These are phyloP conservation scores for Aspergillus aculeatus DNA, from an alignment of 2,329 filamentous ascomycete genomes.

Conservation along the genomic window DNA sequence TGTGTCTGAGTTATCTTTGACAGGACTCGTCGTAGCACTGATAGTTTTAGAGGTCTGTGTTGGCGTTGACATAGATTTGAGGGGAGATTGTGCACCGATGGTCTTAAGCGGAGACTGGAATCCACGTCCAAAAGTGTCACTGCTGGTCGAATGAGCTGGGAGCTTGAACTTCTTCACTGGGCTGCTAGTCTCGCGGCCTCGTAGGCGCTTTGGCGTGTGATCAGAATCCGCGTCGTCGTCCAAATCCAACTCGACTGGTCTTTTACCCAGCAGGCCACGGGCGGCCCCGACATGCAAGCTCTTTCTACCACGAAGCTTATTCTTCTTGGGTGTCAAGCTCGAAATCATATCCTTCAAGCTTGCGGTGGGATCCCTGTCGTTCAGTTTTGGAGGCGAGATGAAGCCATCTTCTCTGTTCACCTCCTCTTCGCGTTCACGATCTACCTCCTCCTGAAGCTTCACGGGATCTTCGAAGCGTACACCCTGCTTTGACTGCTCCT, in stretches of 20 bases:
- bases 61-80: constrained; percentile 54
- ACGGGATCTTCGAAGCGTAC: constrained; percentile 67
- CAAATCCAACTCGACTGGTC: constrained; percentile 68
- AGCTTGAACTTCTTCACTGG: constrained; percentile 74
- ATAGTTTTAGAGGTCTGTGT: constrained; percentile 41
- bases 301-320: constrained; percentile 65
- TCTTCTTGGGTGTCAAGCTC: constrained; percentile 74
- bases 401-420: constrained; percentile 60
- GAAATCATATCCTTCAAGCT: constrained; percentile 76
- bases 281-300: constrained; percentile 75
- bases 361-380: constrained; percentile 61
- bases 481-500: constrained; percentile 41
- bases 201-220: constrained; percentile 62
- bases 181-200: constrained; percentile 64
- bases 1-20: constrained; percentile 23
- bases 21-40: constrained; percentile 39
- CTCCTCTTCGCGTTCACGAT: constrained; percentile 61
- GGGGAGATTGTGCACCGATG: constrained; percentile 46
- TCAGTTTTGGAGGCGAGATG: constrained; percentile 45
- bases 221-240: constrained; percentile 60
- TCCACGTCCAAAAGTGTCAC: constrained; percentile 62
- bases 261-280: constrained; percentile 70
- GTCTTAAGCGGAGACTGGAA: constrained; percentile 50
- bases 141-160: constrained; percentile 66
- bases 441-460: constrained; percentile 61